These are phyloP conservation scores for Dicorynia guianensis DNA, from an alignment of 306 rosid genomes.

Conservation along the genomic window DNA sequence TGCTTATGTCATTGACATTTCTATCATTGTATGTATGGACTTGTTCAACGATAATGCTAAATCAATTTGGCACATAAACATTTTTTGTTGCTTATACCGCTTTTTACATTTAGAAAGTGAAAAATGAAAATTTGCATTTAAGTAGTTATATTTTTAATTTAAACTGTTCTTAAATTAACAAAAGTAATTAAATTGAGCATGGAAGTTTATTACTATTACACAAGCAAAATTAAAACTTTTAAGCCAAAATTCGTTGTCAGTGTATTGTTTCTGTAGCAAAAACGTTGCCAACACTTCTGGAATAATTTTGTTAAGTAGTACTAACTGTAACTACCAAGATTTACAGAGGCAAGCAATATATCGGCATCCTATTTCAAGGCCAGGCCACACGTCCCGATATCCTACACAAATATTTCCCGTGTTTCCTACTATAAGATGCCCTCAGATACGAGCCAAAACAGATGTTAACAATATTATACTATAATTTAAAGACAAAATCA, in stretches of 20 bases:
- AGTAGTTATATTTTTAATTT: too few species aligned
- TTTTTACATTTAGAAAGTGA: too few species aligned
- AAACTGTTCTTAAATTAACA: too few species aligned
- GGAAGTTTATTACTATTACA: background rate
- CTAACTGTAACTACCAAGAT: conserved; percentile 21
- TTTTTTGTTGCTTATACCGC: too few species aligned
- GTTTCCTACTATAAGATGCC: conserved; percentile 31
- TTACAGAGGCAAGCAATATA: conserved; percentile 41
- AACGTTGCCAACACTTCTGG: conserved; percentile 24
- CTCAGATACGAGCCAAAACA: conserved; percentile 34
- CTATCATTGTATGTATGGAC: too few species aligned
- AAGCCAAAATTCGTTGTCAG: background rate
- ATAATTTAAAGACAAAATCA: conserved; percentile 46
- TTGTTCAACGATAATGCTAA: too few species aligned
- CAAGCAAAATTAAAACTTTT: background rate
- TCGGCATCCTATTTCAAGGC: conserved; percentile 38
- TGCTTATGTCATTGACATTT: too few species aligned
- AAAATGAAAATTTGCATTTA: too few species aligned
- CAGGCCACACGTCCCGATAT: conserved; percentile 37
- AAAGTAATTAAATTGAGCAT: too few species aligned
- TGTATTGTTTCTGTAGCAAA: conserved; percentile 13
- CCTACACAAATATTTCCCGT: conserved; percentile 30
- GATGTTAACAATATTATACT: conserved; percentile 27
- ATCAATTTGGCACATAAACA: too few species aligned
- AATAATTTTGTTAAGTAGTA: conserved; percentile 34